Base-by-base conservation (phyloP, 495 filamentous ascomycete genomes). In the Xylaria telfairii region DNA sequence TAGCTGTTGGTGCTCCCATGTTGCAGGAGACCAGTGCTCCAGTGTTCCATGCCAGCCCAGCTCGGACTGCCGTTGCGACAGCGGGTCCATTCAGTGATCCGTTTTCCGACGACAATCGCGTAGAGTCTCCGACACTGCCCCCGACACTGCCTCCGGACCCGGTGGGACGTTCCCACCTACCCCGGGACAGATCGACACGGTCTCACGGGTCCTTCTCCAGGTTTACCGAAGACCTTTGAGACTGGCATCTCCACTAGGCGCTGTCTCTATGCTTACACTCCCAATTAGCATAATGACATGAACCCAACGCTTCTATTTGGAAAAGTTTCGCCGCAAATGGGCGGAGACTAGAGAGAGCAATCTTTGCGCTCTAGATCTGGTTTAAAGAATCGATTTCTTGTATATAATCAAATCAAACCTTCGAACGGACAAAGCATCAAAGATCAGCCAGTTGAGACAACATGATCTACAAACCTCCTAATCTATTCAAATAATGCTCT, bases 161-260 rank as follows among this genome's bases (percentile, higher is more conserved):
- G n/a, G 70, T 84, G 21, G 82, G 83, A 53, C 79, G 85, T 59
- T 83, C 81, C 34, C 84, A 81, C 28, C 79, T 79, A 32, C 82
- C 82, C 15, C 79, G 81, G 56, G 82, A 84, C 67, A 82, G 83
- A 30, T 86, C 85, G 30, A 71, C 61, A 34, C 73, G 73, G 44
- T 78, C 76, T 30, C 82, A 83, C 53, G 79, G 67, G 9, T 83
- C 81, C 32, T 74, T 70, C 7, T 87, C 87, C 28, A 77, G 83
- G 63, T 89, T 89, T 71, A 84, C 81, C 10, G 87, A 89, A 76
- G 79, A 84, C 68, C 81, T 87, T 72, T 88, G 78, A 85, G 15
- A 71, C 26, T n/a, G 15, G 19, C 44, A n/a, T 73, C 5, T 34
- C 68, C 59, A 46, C 67, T 64, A 51, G 56, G 73, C 65, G 67